Percentiles rank a stretch among this genome's conserved stretches.
Evolutionary conservation across 176 grass and related monocot genomes (phyloP).

Genomic region (Cymbopogon citratus): DNA sequence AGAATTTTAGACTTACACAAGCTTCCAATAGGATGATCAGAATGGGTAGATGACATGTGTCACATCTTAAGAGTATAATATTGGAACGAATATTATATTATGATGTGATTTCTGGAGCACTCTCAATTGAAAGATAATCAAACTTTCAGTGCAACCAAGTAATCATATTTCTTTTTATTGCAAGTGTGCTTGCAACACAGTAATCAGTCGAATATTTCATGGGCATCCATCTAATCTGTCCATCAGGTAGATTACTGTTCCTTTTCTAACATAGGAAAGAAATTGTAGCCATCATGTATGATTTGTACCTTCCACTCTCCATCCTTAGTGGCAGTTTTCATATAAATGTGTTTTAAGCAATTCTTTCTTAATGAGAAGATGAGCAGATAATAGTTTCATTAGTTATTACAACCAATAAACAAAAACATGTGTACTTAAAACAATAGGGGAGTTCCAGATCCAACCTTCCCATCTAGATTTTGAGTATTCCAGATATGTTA

Average conservation of each 20-base stretch:
- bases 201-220: neutral
- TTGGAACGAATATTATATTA: slow-evolving; percentile 14
- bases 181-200: neutral
- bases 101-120: neutral
- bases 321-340: neutral
- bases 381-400: neutral
- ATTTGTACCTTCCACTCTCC: neutral
- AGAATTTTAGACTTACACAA: slow-evolving; percentile 3
- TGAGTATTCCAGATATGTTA: neutral
- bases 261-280: neutral
- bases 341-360: neutral
- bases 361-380: neutral
- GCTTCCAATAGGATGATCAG: neutral
- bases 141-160: neutral
- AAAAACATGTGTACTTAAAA: neutral
- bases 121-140: neutral
- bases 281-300: neutral
- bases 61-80: neutral
- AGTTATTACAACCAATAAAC: neutral
- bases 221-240: neutral
- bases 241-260: neutral
- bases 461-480: neutral
- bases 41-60: slow-evolving; percentile 1
- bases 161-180: neutral
- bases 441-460: neutral